Evolutionary conservation across 2,329 filamentous ascomycete species (phyloP).

Genomic region (Diaporthe vaccinii): DNA sequence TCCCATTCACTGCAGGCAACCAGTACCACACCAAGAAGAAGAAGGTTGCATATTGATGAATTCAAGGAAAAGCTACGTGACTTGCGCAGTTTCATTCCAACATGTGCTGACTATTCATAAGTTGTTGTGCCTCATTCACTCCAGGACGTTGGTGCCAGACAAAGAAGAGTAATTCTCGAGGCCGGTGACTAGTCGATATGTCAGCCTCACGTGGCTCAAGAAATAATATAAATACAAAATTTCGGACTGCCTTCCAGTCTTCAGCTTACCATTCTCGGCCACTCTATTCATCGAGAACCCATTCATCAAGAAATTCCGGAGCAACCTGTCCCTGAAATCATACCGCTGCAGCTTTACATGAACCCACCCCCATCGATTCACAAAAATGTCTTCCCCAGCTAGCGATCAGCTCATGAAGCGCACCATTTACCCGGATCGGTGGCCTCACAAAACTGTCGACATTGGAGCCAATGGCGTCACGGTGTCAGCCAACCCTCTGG

Average conservation of each 20-base stretch:
- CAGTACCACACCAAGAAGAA: background rate
- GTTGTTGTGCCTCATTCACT: background rate
- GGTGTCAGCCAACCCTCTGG: slow-evolving; percentile 39
- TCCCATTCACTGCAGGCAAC: background rate
- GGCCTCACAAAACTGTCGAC: slow-evolving; percentile 41
- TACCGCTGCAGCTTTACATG: background rate
- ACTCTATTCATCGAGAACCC: background rate
- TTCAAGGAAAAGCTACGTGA: background rate
- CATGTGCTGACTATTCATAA: background rate
- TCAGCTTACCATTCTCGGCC: background rate
- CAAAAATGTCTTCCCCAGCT: background rate
- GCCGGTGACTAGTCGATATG: background rate
- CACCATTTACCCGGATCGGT: background rate
- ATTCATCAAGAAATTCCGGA: background rate
- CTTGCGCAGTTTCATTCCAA: background rate
- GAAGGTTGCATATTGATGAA: background rate
- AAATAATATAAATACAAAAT: background rate
- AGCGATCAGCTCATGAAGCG: slow-evolving; percentile 3
- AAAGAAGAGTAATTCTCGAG: background rate
- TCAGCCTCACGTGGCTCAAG: background rate
- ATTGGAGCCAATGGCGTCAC: slow-evolving; percentile 39
- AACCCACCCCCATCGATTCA: background rate
- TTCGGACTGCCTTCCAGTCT: no score
- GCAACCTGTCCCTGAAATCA: background rate
- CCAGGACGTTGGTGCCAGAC: background rate